Evolutionary conservation across 345 rosid species (phyloP).

Genomic region (Odontarrhena argentea): DNA sequence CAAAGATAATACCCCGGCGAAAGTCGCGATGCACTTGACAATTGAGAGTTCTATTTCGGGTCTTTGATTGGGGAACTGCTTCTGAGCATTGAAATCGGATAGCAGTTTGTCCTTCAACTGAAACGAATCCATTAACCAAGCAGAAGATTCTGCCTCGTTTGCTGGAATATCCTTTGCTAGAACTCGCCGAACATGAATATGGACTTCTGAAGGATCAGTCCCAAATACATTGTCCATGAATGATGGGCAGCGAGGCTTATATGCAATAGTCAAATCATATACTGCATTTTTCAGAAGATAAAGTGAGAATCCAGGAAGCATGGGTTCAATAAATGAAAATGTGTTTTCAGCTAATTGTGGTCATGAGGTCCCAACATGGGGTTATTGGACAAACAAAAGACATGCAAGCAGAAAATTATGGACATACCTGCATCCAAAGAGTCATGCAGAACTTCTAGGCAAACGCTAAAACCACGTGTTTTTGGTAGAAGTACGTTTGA

Average conservation of each 20-base stretch:
- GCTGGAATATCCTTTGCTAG: constrained; percentile 50
- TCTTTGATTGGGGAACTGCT: constrained; percentile 59
- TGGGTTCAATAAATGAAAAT: constrained; percentile 4
- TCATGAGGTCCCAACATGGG: constrained; percentile 5
- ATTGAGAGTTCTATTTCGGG: constrained; percentile 54
- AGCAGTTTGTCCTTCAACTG: constrained; percentile 64
- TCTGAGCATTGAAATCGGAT: constrained; percentile 55
- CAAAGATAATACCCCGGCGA: constrained; percentile 49
- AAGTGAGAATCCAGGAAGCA: not conserved
- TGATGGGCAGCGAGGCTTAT: constrained; percentile 67
- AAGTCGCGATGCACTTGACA: constrained; percentile 52
- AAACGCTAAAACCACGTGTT: constrained; percentile 66
- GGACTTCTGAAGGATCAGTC: constrained; percentile 80
- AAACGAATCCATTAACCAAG: constrained; percentile 66
- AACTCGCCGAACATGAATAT: constrained; percentile 67
- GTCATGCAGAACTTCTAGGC: constrained; percentile 62
- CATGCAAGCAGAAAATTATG: not conserved
- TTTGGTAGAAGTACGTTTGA: constrained; percentile 75
- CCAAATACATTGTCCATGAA: constrained; percentile 86
- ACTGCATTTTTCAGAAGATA: constrained; percentile 52
- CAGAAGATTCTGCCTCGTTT: constrained; percentile 50
- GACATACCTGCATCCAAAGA: constrained; percentile 74
- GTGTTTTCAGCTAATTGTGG: constrained; percentile 1
- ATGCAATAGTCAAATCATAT: constrained; percentile 74
- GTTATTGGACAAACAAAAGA: not conserved